A percentile compares a stretch with the other conserved stretches of the same genome.
phyloP scores from a whole-genome alignment of 306 rosid species.

The Vachellia pachyceras region DNA sequence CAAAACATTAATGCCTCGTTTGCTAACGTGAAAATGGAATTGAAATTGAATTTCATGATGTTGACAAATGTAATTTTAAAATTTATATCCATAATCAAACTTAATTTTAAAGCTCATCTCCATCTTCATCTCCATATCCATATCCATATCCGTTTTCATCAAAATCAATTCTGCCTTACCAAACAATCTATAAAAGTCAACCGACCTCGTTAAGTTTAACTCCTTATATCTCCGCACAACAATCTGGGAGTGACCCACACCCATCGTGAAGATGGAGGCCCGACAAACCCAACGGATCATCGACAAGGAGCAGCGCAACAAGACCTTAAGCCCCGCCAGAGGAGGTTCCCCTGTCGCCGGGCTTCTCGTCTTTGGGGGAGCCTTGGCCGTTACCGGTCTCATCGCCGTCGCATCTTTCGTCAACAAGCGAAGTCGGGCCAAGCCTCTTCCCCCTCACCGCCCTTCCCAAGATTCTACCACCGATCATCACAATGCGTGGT shows the following conservation, averaged over 20 bases:
- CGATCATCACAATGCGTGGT: slow-evolving; percentile 22
- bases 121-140: too few relatives aligned
- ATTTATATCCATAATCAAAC: too few relatives aligned
- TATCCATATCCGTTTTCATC: too few relatives aligned
- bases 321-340: neutral
- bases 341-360: slow-evolving; percentile 33
- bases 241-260: neutral
- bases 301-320: neutral
- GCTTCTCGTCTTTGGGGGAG: slow-evolving; percentile 49
- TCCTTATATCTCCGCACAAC: neutral
- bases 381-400: slow-evolving; percentile 42
- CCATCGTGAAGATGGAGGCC: slow-evolving; percentile 15
- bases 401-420: slow-evolving; percentile 35
- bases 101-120: too few relatives aligned
- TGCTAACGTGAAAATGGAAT: too few relatives aligned
- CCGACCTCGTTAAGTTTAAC: neutral
- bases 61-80: too few relatives aligned
- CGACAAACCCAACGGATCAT: slow-evolving; percentile 13
- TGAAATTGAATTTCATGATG: too few relatives aligned
- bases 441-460: neutral
- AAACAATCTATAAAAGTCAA: neutral
- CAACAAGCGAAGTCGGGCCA: slow-evolving; percentile 23
- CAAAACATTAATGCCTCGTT: too few relatives aligned
- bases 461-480: slow-evolving; percentile 4
- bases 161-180: too few relatives aligned